Conservation (phyloP, 495 filamentous ascomycete species). For the Chaetomidium leptoderma region DNA sequence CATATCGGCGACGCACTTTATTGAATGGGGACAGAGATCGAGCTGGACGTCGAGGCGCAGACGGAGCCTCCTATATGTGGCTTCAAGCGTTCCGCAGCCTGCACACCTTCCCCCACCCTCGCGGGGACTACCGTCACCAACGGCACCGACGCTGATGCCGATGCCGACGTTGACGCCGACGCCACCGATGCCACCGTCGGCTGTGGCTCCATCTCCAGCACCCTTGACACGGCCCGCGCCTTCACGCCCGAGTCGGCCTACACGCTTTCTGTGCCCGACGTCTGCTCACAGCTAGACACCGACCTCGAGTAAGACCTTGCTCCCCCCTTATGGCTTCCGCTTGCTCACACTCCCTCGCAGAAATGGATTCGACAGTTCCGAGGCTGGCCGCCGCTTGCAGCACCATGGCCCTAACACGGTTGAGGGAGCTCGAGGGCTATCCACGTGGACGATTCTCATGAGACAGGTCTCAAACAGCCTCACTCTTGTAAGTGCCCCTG, state of each 20-base stretch:
- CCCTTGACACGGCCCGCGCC: conserved; percentile 3
- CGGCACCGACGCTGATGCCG: neutral
- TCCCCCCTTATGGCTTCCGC: neutral
- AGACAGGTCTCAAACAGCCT: conserved; percentile 54
- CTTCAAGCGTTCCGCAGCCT: conserved; percentile 34
- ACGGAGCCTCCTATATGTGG: conserved; percentile 51
- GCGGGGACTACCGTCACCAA: conserved; percentile 22
- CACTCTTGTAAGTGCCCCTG: conserved; percentile 28
- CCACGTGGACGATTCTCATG: conserved; percentile 52
- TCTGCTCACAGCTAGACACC: conserved; percentile 26
- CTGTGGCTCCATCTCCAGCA: conserved; percentile 15
- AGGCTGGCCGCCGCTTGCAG: conserved; percentile 44
- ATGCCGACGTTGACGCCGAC: conserved; percentile 8
- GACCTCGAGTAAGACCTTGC: conserved; percentile 20
- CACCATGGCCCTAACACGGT: conserved; percentile 50
- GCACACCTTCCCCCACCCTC: conserved; percentile 25
- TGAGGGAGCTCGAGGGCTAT: conserved; percentile 48
- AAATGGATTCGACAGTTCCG: conserved; percentile 39
- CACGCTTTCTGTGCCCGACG: conserved; percentile 27
- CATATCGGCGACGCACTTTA: conserved; percentile 22
- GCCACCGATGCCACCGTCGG: conserved; percentile 11
- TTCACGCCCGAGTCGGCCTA: conserved; percentile 27
- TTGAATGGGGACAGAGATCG: conserved; percentile 50
- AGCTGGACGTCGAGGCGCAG: conserved; percentile 46
- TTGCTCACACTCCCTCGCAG: conserved; percentile 15